These are phyloP conservation scores for Populus trichocarpa DNA, from an alignment of 441 rosid genomes.

Conservation along the genomic window DNA sequence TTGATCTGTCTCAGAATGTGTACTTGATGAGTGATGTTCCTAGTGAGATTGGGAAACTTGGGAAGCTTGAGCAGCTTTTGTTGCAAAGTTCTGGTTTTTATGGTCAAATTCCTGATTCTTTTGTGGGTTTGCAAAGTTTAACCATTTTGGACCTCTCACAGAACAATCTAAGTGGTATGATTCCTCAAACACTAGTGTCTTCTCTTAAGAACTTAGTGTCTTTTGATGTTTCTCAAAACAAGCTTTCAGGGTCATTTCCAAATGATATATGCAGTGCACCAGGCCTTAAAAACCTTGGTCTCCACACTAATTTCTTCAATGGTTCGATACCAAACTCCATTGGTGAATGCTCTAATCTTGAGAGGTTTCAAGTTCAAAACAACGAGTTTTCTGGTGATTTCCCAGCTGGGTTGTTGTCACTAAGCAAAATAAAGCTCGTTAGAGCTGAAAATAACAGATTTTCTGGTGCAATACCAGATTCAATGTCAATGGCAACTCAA, in stretches of 20 bases:
- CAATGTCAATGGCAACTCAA: conserved; percentile 51
- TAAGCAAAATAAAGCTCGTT: conserved; percentile 43
- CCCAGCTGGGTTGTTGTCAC: conserved; percentile 62
- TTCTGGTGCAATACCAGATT: conserved; percentile 62
- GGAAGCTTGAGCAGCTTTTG: conserved; percentile 36
- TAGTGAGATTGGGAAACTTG: conserved; percentile 48
- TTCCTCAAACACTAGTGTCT: conserved; percentile 60
- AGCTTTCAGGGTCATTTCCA: conserved; percentile 63
- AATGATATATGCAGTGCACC: conserved; percentile 55
- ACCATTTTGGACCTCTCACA: conserved; percentile 34
- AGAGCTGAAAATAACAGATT: conserved; percentile 58
- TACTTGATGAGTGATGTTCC: conserved; percentile 64
- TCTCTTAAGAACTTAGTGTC: conserved; percentile 44
- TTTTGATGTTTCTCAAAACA: conserved; percentile 60
- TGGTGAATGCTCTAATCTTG: conserved; percentile 48
- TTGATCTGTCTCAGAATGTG: conserved; percentile 64
- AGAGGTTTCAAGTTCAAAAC: conserved; percentile 61
- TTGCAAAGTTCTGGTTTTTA: conserved; percentile 49
- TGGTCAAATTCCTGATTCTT: conserved; percentile 53
- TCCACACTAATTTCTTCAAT: conserved; percentile 51
- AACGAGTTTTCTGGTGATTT: conserved; percentile 74
- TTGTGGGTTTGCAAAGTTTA: conserved; percentile 48
- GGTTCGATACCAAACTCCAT: conserved; percentile 66
- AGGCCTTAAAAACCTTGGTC: conserved; percentile 50
- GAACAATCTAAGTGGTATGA: conserved; percentile 54